Evolutionary conservation across 257 asterid species (phyloP).

Genomic region (Solanum dulcamara): DNA sequence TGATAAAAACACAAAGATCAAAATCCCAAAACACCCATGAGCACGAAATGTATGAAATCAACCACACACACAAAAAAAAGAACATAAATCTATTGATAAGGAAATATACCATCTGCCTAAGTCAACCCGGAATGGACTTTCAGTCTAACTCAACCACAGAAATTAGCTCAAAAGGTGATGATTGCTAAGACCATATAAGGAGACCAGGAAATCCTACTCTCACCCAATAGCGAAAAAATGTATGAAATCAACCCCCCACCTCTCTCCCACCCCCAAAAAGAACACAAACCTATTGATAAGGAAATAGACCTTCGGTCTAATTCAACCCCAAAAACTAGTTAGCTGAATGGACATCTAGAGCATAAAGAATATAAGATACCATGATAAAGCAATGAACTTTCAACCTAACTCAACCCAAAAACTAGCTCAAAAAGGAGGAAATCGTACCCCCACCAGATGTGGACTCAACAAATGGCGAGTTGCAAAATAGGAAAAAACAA

Average conservation of each 20-base stretch:
- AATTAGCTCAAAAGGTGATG: no score
- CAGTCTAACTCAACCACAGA: no score
- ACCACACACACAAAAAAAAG: neutral
- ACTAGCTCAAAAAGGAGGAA: neutral
- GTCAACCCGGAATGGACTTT: no score
- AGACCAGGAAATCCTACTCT: no score
- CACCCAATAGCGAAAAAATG: neutral
- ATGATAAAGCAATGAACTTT: neutral
- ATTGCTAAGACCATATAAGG: no score
- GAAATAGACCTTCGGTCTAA: neutral
- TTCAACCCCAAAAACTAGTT: neutral
- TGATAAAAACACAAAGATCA: neutral
- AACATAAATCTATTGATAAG: neutral
- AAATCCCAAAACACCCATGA: neutral
- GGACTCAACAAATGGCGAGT: neutral
- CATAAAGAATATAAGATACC: neutral
- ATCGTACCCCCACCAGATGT: neutral
- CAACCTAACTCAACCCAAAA: neutral
- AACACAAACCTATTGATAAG: neutral
- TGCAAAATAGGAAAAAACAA: neutral
- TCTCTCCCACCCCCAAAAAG: neutral
- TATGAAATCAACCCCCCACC: neutral
- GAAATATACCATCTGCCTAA: no score
- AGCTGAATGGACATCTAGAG: neutral
- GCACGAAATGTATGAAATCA: neutral